phyloP scores from a whole-genome alignment of 1,284 basidiomycete genomes.

The Austroboletus niveus region DNA sequence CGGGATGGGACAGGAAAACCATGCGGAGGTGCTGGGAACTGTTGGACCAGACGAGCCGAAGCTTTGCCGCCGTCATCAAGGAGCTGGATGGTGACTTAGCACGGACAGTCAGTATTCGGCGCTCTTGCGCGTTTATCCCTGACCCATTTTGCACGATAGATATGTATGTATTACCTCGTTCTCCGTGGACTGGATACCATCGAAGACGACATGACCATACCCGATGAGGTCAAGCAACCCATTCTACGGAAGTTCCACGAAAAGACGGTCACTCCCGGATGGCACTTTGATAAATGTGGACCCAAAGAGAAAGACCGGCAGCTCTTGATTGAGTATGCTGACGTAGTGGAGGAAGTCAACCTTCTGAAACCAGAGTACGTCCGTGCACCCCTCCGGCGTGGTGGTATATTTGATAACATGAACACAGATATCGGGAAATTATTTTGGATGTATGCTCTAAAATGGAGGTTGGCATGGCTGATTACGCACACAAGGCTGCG shows the following conservation, averaged over 20 bases:
- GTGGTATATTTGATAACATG: conserved; percentile 1
- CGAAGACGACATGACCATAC: conserved; percentile 98
- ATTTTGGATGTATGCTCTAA: conserved; percentile 82
- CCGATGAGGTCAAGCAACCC: conserved; percentile 84
- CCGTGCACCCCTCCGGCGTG: neutral
- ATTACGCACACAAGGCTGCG: conserved; percentile 84
- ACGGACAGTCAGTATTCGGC: conserved; percentile 68
- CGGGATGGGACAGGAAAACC: conserved; percentile 77
- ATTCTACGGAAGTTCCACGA: conserved; percentile 84
- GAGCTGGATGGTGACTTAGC: conserved; percentile 95
- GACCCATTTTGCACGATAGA: conserved; percentile 42
- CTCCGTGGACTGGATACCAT: conserved; percentile 93
- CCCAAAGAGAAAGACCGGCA: conserved; percentile 90
- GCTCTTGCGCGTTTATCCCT: neutral
- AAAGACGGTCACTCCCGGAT: conserved; percentile 80
- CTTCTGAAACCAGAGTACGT: conserved; percentile 63
- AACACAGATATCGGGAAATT: conserved; percentile 70
- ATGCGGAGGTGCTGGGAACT: conserved; percentile 94
- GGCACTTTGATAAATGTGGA: conserved; percentile 84
- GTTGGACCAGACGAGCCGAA: conserved; percentile 86
- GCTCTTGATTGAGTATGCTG: conserved; percentile 84
- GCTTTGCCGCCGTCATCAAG: conserved; percentile 94
- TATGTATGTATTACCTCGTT: conserved; percentile 95
- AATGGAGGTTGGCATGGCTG: conserved; percentile 96
- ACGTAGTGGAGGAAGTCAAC: conserved; percentile 82